Evolutionary conservation across 306 rosid genomes (phyloP).

Genomic region (Quercus ilex): DNA sequence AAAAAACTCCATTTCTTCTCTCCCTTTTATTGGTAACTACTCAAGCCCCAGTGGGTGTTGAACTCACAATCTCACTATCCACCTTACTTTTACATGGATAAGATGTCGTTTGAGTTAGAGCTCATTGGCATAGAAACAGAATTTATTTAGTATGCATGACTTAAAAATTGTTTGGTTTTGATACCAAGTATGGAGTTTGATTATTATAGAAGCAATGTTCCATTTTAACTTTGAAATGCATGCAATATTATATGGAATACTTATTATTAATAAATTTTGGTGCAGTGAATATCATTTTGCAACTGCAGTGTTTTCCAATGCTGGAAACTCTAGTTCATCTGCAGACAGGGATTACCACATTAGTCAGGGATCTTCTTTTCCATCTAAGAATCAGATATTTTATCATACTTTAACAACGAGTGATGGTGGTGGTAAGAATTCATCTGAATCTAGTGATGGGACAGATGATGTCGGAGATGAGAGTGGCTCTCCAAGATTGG

Average conservation of each 20-base stretch:
- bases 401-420: slow-evolving; percentile 41
- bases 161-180: neutral
- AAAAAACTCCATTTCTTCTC: neutral
- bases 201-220: neutral
- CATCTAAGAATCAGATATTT: slow-evolving; percentile 31
- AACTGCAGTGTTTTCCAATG: slow-evolving; percentile 36
- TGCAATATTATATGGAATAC: slow-evolving; percentile 1
- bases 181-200: neutral
- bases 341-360: slow-evolving; percentile 44
- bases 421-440: slow-evolving; percentile 34
- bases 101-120: too few species aligned
- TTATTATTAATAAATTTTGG: slow-evolving; percentile 14
- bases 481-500: slow-evolving; percentile 37
- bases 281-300: slow-evolving; percentile 63
- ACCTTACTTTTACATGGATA: too few species aligned
- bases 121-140: too few species aligned
- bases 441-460: slow-evolving; percentile 34
- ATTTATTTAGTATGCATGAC: neutral
- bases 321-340: slow-evolving; percentile 47
- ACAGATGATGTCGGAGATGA: slow-evolving; percentile 50
- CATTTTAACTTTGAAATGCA: neutral
- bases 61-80: too few species aligned
- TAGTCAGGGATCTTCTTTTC: slow-evolving; percentile 32
- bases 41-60: too few species aligned
- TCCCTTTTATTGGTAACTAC: too few species aligned